Evolutionary conservation across 352 stramenopile species (phyloP), one percentile per base, ranked within the genome.

Genomic region (Pythium aristosporum): DNA sequence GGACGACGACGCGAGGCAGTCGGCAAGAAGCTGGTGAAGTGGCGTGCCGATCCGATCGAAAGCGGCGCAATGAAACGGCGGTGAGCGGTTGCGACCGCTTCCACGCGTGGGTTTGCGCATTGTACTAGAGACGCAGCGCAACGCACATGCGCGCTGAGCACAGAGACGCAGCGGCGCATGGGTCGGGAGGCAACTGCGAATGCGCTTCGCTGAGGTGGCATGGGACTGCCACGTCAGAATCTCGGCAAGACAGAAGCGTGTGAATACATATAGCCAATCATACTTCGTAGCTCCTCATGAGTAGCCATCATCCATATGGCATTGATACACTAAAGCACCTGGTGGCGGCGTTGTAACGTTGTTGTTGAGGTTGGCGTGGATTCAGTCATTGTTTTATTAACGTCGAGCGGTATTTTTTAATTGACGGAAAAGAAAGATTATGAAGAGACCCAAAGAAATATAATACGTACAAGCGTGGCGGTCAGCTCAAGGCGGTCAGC

Each of bases 181-280:
- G 15, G 51, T 30, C 23, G 34, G 11, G 16, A 57, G 20, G 34
- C 34, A 6, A 20, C 20, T 36, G 34, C 21, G 36, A 25, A 13
- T 5, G 13, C 16, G n/a, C 4, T 23, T 13, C 28, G 2, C 16
- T 25, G 18, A 9, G 5, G 42, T 10, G 25, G 25, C 25, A 30
- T 30, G 25, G 25, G 25, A 30, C 25, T 5, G n/a, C 43, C 59
- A 65, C 59, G 59, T 59, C 59, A 59, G 49, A 65, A 65, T 65
- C 32, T 47, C 32, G 39, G 16, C 3, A 20, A 41, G 30, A 52
- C 53, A 46, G 2, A 16, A 13, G 57, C 57, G 57, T 2, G 5
- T 5, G 25, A 30, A 30, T 30, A 30, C 25, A 30, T 30, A 30
- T 30, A 30, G 25, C 25, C 25, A 30, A 30, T 30, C 25, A 30